Conservation (phyloP, 108 stramenopile genomes). For the Stephanodiscus triporus region DNA sequence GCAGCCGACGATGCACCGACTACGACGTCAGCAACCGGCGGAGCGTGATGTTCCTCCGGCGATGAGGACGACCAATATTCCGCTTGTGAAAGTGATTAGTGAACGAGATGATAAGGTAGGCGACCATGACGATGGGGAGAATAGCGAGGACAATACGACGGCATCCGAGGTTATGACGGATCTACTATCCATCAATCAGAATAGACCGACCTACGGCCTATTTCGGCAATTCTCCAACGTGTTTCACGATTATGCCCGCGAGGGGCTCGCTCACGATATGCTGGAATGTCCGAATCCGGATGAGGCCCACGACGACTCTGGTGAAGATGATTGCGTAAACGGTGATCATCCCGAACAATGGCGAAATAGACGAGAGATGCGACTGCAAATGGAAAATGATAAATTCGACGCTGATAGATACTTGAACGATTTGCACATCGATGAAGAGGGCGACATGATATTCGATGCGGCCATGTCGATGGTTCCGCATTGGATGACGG, state of each 20-base stretch:
- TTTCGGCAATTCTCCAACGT: constrained; percentile 66
- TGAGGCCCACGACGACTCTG: constrained; percentile 9
- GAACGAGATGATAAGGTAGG: constrained; percentile 6
- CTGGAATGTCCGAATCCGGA: constrained; percentile 76
- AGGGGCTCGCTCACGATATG: constrained; percentile 81
- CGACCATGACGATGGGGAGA: constrained; percentile 12
- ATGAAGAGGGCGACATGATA: constrained; percentile 59
- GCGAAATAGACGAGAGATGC: constrained; percentile 48
- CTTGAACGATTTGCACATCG: constrained; percentile 59
- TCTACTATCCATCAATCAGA: constrained; percentile 22
- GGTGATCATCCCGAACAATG: constrained; percentile 7
- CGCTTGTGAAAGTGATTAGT: constrained; percentile 21
- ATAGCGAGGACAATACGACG: constrained; percentile 9
- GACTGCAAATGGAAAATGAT: constrained; percentile 66
- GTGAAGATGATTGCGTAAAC: constrained; percentile 15
- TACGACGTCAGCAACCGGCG: background rate
- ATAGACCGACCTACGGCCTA: constrained; percentile 69
- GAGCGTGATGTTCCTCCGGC: background rate
- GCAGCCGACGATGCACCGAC: constrained; percentile 39
- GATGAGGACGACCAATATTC: background rate
- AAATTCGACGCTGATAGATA: constrained; percentile 84
- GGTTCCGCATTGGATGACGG: constrained; percentile 68
- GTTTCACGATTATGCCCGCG: constrained; percentile 77
- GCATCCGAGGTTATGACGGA: constrained; percentile 30
- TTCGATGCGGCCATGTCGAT: constrained; percentile 65